Conservation (phyloP, 345 rosid species). For the Clarkia xantiana region DNA sequence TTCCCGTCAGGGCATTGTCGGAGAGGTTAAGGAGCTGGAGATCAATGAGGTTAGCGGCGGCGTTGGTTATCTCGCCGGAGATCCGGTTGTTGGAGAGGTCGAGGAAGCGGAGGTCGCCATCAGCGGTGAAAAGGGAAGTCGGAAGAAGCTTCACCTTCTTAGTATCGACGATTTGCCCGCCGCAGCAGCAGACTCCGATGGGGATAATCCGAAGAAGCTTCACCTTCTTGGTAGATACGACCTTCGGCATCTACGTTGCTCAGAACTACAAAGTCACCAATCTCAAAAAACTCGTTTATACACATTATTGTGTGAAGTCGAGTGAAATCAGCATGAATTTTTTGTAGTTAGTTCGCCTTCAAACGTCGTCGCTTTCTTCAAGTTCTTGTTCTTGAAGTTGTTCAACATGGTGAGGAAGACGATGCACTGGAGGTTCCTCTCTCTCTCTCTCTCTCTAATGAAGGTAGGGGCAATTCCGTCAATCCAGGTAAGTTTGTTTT, state of each 20-base stretch:
- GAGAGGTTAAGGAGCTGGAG: slow-evolving; percentile 54
- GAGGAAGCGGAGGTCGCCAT: slow-evolving; percentile 45
- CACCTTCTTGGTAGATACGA: slow-evolving; percentile 23
- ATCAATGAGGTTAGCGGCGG: slow-evolving; percentile 23
- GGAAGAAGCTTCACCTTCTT: no score
- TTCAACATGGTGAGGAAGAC: no score
- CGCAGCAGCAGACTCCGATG: slow-evolving; percentile 14
- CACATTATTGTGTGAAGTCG: no score
- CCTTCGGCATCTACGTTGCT: slow-evolving; percentile 27
- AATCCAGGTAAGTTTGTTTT: no score
- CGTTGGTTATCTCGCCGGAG: slow-evolving; percentile 44
- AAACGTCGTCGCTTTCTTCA: no score
- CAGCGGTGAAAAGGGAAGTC: slow-evolving; percentile 32
- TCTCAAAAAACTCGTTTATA: slow-evolving; percentile 13
- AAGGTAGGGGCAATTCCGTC: no score
- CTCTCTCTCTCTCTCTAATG: no score
- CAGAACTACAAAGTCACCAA: slow-evolving; percentile 37
- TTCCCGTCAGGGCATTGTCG: slow-evolving; percentile 64
- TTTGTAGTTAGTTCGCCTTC: no score
- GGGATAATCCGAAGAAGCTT: slow-evolving; percentile 18
- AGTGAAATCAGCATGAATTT: no score
- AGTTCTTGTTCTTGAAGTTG: no score
- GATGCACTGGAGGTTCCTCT: no score
- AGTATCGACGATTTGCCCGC: no score
- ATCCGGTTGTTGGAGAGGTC: slow-evolving; percentile 60